Conservation (phyloP, 192 early-diverging fungal genomes). For the Geranomyces variabilis region DNA sequence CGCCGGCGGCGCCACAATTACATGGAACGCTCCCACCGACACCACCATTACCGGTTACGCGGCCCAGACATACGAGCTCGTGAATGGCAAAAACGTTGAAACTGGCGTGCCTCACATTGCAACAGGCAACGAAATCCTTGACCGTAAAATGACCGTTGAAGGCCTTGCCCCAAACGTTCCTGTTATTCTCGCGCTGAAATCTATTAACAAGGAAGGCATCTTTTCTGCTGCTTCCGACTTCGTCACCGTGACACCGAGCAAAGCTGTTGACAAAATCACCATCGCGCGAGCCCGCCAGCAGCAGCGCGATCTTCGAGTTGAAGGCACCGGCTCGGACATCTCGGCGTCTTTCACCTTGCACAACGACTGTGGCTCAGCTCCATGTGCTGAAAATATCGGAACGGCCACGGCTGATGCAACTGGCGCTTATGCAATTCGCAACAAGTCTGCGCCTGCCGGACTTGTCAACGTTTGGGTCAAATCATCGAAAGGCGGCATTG, state of each 20-base stretch:
- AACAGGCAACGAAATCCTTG: slow-evolving; percentile 10
- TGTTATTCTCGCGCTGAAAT: slow-evolving; percentile 4
- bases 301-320: slow-evolving; percentile 12
- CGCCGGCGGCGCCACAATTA: slow-evolving; percentile 1
- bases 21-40: slow-evolving; percentile 14
- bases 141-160: neutral
- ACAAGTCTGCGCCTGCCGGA: slow-evolving; percentile 1
- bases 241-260: slow-evolving; percentile 6
- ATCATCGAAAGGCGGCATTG: slow-evolving; percentile 2
- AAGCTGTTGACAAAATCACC: slow-evolving; percentile 7
- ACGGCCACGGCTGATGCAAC: neutral
- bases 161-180: slow-evolving; percentile 4
- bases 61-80: slow-evolving; percentile 5
- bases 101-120: neutral
- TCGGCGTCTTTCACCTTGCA: slow-evolving; percentile 2
- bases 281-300: slow-evolving; percentile 12
- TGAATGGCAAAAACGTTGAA: neutral
- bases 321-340: slow-evolving; percentile 4
- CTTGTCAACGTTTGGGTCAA: slow-evolving; percentile 1
- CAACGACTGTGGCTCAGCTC: neutral
- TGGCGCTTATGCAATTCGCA: neutral
- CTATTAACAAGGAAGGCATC: slow-evolving; percentile 1
- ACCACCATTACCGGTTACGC: slow-evolving; percentile 14
- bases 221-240: neutral
- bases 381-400: neutral